Percentiles rank a stretch among this genome's conserved stretches.
phyloP scores from a whole-genome alignment of 495 filamentous ascomycete species.

The Tuber microsphaerosporum region DNA sequence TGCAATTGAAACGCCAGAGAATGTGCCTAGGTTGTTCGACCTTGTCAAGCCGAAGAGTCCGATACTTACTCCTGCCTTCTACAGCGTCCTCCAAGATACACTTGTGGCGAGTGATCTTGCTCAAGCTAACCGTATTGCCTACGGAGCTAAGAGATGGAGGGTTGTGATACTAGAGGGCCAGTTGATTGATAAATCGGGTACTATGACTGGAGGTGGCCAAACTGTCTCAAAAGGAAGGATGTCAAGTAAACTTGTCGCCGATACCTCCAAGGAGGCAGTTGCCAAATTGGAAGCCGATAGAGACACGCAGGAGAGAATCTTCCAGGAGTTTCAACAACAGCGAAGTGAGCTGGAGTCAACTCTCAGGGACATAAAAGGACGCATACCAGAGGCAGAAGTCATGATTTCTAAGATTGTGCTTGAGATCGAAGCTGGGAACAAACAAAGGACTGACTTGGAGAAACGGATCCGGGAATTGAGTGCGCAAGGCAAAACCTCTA shows the following conservation, averaged over 20 bases:
- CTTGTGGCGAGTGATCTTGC: conserved; percentile 85
- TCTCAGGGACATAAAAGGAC: conserved; percentile 65
- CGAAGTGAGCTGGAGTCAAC: conserved; percentile 67
- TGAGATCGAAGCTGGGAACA: conserved; percentile 77
- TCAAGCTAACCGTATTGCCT: conserved; percentile 93
- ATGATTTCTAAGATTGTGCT: conserved; percentile 86
- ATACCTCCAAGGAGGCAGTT: conserved; percentile 80
- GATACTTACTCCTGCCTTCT: conserved; percentile 85
- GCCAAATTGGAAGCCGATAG: conserved; percentile 76
- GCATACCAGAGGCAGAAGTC: conserved; percentile 77
- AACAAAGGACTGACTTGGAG: conserved; percentile 76
- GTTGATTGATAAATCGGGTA: conserved; percentile 92
- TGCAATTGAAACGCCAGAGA: conserved; percentile 78
- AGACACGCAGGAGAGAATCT: conserved; percentile 72
- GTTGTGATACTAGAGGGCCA: conserved; percentile 93
- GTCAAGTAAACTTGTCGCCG: conserved; percentile 86
- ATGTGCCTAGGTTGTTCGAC: conserved; percentile 86
- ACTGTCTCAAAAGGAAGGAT: conserved; percentile 82
- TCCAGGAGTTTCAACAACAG: conserved; percentile 70
- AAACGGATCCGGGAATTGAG: conserved; percentile 74
- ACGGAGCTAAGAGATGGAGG: conserved; percentile 84
- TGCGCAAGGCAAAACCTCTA: conserved; percentile 53
- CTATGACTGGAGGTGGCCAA: conserved; percentile 93
- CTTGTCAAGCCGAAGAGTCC: conserved; percentile 82
- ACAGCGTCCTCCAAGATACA: conserved; percentile 85